Evolutionary conservation across 2,329 filamentous ascomycete species (phyloP).

Genomic region (Herpotrichia juniperi): DNA sequence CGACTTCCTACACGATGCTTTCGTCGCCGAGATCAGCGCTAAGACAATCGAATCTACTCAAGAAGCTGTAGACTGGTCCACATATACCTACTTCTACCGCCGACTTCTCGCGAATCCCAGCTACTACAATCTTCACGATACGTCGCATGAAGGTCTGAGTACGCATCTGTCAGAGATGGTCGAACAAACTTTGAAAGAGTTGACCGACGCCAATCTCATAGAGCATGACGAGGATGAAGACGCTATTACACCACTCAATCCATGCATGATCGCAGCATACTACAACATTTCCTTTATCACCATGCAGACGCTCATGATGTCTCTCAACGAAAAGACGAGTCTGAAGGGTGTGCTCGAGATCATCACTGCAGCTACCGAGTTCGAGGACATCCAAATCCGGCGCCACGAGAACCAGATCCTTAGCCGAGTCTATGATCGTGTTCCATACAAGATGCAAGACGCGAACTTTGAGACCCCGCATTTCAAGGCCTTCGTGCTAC

Average conservation of each 20-base stretch:
- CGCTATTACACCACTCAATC: slow-evolving; percentile 85
- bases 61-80: slow-evolving; percentile 97
- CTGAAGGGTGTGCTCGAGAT: slow-evolving; percentile 97
- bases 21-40: slow-evolving; percentile 95
- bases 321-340: slow-evolving; percentile 85
- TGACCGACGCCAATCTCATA: slow-evolving; percentile 92
- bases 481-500: slow-evolving; percentile 96
- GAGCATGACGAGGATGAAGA: slow-evolving; percentile 91
- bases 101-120: slow-evolving; percentile 93
- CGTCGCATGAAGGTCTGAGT: slow-evolving; percentile 91
- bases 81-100: slow-evolving; percentile 98
- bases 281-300: slow-evolving; percentile 99
- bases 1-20: slow-evolving; percentile 90
- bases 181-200: slow-evolving; percentile 87
- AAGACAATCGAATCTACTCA: slow-evolving; percentile 95
- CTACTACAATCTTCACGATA: slow-evolving; percentile 89
- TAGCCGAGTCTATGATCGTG: slow-evolving; percentile 88
- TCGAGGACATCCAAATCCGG: slow-evolving; percentile 92
- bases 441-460: slow-evolving; percentile 94
- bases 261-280: slow-evolving; percentile 97
- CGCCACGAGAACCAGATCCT: slow-evolving; percentile 89
- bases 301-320: slow-evolving; percentile 97
- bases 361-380: slow-evolving; percentile 94
- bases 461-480: slow-evolving; percentile 89
- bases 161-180: slow-evolving; percentile 93